phyloP scores from a whole-genome alignment of 352 stramenopile genomes.

The Pythium rhizo-oryzae region DNA sequence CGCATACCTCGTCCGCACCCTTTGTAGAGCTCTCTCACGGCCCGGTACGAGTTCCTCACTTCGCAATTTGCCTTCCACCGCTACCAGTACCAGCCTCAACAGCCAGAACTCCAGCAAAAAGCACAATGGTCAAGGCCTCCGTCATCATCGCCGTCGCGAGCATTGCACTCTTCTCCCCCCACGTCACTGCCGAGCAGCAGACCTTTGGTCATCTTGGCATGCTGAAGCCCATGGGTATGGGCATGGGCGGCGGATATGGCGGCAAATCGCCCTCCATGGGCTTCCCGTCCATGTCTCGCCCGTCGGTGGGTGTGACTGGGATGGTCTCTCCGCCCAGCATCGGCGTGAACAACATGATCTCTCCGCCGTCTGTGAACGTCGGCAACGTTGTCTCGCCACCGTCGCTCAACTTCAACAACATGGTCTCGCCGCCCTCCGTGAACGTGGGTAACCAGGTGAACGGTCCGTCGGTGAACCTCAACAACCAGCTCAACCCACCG shows the following conservation, averaged over 20 bases:
- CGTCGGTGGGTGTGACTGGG: not conserved
- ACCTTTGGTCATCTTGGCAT: constrained; percentile 15
- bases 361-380: not conserved
- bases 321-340: not conserved
- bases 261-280: constrained; percentile 1
- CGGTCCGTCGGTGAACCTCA: not conserved
- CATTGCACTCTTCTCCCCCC: not conserved
- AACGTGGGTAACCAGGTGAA: not conserved
- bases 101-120: not conserved
- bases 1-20: no score
- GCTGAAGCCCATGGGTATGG: constrained; percentile 1
- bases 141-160: constrained; percentile 6
- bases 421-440: not conserved
- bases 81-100: not conserved
- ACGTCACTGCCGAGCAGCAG: constrained; percentile 8
- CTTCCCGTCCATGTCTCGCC: not conserved
- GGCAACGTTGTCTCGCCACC: not conserved
- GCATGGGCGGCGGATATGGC: constrained; percentile 1
- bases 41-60: constrained; percentile 1
- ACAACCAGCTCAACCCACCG: not conserved
- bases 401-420: constrained; percentile 4
- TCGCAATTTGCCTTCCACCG: not conserved
- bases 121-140: constrained; percentile 10
- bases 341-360: constrained; percentile 2
- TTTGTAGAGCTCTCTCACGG: not conserved